Conservation (phyloP, 495 filamentous ascomycete species). For the Xylaria flabelliformis region DNA sequence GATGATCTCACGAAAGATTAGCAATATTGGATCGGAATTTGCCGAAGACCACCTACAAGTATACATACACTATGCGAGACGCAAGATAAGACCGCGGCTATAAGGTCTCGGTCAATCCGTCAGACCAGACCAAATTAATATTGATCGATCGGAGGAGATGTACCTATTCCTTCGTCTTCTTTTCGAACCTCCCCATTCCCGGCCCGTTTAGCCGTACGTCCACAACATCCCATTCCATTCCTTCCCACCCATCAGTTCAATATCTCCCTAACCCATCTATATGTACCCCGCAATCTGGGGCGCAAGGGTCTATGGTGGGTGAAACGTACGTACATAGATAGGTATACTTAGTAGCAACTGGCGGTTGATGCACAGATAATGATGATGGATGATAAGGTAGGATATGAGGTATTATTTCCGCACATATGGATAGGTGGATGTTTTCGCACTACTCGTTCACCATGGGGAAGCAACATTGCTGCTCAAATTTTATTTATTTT, state of each 20-base stretch:
- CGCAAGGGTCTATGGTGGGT: neutral
- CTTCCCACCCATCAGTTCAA: neutral
- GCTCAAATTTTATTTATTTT: neutral
- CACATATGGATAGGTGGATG: neutral
- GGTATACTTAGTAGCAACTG: neutral
- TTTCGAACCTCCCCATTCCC: neutral
- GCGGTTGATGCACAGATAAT: too few relatives aligned
- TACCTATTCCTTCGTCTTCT: neutral
- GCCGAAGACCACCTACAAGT: neutral
- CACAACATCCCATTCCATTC: neutral
- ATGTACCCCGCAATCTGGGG: constrained; percentile 5
- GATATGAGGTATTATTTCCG: neutral
- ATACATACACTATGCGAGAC: neutral
- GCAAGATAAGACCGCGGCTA: neutral
- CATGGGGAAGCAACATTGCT: neutral
- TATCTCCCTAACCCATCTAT: neutral
- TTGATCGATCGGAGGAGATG: neutral
- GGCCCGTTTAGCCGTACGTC: constrained; percentile 14
- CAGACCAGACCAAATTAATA: neutral
- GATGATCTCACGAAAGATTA: neutral
- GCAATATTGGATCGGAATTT: neutral
- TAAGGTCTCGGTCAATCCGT: too few relatives aligned
- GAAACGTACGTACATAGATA: neutral
- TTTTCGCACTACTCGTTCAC: neutral
- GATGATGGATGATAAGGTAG: too few relatives aligned